Base-by-base conservation (phyloP, 2,329 filamentous ascomycete genomes). In the Seiridium cupressi region DNA sequence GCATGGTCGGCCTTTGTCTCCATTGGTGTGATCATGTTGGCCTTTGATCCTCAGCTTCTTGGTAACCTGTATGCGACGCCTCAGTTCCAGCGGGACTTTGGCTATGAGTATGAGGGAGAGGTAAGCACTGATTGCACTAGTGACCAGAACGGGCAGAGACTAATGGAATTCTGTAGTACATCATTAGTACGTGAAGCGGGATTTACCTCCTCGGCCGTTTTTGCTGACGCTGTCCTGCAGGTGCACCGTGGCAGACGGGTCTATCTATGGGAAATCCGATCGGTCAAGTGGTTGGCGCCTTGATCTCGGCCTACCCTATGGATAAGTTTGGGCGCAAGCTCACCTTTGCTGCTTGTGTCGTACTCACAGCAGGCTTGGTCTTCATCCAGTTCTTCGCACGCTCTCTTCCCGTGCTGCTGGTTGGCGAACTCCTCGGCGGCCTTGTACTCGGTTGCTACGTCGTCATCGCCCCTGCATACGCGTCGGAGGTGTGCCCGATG, bases 341-440 rank as follows among this genome's bases (percentile, higher is more conserved):
- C 66, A 81, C 80, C 0, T 78, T 81, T 46, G 77, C 74, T 59
- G 68, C 68, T 4, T 82, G 79, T 62, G 75, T 81, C 32, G 59
- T 71, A 8, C 68, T 81, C 61, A 83, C 81, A 2, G 77, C 79
- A 10, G 77, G 73, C 1, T 80, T 87, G 46, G 80, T 88, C 60
- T 88, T 87, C 68, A 81, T 88, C 59, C 84, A 87, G 63, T 87
- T 88, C 74, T 88, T 87, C 65, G 84, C 84, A 10, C 78, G 80
- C 2, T 82, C 80, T 1, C 76, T 87, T 10, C 67, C 77, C 6
- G 80, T 82, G 10, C 75, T 89, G 2, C 79, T 87, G n/a, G 83
- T 83, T 2, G 84, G 85, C 35, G 84, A 89, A 74, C 74, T 89
- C 2, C 75, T 89, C 0, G 82, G 83, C 32, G 86, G 87, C 1